Base-by-base conservation (phyloP, 2,329 filamentous ascomycete species). In the Zopfia rhizophila region DNA sequence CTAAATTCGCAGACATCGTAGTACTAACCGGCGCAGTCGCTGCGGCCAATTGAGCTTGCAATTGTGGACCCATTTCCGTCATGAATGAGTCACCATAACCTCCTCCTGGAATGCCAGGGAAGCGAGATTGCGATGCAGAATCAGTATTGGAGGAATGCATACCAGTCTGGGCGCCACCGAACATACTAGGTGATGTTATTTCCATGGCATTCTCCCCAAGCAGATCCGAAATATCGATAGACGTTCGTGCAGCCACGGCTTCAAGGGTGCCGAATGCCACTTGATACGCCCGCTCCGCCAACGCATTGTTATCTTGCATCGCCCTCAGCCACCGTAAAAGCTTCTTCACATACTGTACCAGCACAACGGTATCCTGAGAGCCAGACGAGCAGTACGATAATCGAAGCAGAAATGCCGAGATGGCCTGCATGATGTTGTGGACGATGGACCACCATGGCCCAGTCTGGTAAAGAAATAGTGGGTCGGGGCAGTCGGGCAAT, bases 371-470 rank as follows among this genome's bases (percentile, higher is more conserved):
- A 7, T 60, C 55, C 7, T 60, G 53, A 13, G 60, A 55, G 10
- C 51, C 42, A 3, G 59, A 45, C 14, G 29, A 18, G 3, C 53
- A 50, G 35, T 66, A 63, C 1, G 69, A 70, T 22, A 75, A 50
- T 35, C 67, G 71, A 13, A 73, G 62, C 46, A 75, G 61, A 23
- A 75, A 56, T 18, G 74, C 58, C 4, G 68, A 65, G 3, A 65
- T 54, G 1, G 73, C 69, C 52, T 76, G 74, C 61, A 75, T 70
- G 16, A 76, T 31, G 29, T 10, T 14, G 19, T 27, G 24, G 19
- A 69, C 42, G 7, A 65, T 36, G 41, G 65, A 69, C 72, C 72
- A 75, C 74, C 74, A 76, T 3, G 74, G 74, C 2, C 65, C 65
- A 16, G 63, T 56, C 24, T 65, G 45, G 40, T 73, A 72, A 5